Conservation (phyloP, 345 rosid genomes). For the Lepidium africanum region DNA sequence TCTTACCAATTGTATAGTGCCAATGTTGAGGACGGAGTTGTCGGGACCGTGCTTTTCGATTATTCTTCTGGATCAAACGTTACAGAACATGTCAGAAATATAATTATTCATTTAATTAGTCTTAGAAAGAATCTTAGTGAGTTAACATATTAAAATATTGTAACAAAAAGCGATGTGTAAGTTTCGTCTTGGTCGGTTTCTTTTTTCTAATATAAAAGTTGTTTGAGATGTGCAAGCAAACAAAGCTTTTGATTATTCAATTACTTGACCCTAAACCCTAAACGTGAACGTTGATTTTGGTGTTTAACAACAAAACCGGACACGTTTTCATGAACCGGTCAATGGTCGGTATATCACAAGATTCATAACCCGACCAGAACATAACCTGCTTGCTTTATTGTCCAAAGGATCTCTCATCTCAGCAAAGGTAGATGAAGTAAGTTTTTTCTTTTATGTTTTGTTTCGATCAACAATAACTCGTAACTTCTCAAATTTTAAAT, state of each 20-base stretch:
- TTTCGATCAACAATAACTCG: too few relatives aligned
- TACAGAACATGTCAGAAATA: conserved; percentile 6
- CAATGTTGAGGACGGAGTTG: conserved; percentile 19
- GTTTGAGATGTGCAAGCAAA: conserved; percentile 4
- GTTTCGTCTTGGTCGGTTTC: conserved; percentile 3
- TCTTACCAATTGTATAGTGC: conserved; percentile 10
- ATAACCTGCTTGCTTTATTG: neutral
- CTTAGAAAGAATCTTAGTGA: neutral
- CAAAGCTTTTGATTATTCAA: neutral
- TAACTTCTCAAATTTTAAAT: too few relatives aligned
- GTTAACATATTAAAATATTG: neutral
- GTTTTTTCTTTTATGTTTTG: neutral
- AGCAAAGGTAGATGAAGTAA: neutral
- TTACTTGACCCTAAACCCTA: neutral
- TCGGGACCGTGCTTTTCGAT: conserved; percentile 7
- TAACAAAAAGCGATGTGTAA: neutral
- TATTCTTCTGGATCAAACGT: conserved; percentile 13
- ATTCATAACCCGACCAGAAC: neutral
- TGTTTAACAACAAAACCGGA: neutral
- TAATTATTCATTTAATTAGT: neutral
- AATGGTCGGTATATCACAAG: neutral
- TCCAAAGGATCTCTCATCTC: neutral
- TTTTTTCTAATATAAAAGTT: neutral
- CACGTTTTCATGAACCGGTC: conserved; percentile 10
- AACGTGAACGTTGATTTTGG: neutral